Percentiles rank a stretch among this genome's conserved stretches.
Conservation (phyloP, 139 green algal genomes). For the Nannochloris sp. region DNA sequence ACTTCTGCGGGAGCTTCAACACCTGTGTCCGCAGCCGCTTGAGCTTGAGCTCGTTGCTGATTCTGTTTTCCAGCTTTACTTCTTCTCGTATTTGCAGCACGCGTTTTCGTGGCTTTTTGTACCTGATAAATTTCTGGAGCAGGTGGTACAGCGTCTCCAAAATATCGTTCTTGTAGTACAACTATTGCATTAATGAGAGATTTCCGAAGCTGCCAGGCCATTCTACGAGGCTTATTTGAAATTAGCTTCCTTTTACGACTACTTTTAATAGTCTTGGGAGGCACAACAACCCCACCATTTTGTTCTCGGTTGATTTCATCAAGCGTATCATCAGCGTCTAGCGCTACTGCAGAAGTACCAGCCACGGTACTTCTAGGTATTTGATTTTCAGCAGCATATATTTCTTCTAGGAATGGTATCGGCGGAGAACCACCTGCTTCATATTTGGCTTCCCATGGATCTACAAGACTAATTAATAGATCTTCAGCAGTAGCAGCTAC, state of each 20-base stretch:
- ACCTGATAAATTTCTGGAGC: too few relatives aligned
- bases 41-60: too few relatives aligned
- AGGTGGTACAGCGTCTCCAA: neutral
- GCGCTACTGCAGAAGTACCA: too few relatives aligned
- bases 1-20: neutral
- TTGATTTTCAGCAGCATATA: too few relatives aligned
- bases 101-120: neutral
- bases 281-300: neutral
- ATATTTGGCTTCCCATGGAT: too few relatives aligned
- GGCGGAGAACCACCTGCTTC: too few relatives aligned
- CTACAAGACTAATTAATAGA: too few relatives aligned
- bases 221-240: neutral
- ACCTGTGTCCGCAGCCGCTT: too few relatives aligned
- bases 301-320: neutral
- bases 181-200: neutral
- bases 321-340: too few relatives aligned
- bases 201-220: neutral
- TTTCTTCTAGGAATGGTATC: too few relatives aligned
- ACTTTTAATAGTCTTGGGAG: conserved; percentile 2
- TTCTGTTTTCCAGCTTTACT: neutral
- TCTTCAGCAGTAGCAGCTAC: too few relatives aligned
- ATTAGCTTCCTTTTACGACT: neutral
- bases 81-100: neutral
- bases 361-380: too few relatives aligned
- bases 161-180: conserved; percentile 14